Base-by-base conservation (phyloP, 129 eudicot species). In the Artemisia annua region DNA sequence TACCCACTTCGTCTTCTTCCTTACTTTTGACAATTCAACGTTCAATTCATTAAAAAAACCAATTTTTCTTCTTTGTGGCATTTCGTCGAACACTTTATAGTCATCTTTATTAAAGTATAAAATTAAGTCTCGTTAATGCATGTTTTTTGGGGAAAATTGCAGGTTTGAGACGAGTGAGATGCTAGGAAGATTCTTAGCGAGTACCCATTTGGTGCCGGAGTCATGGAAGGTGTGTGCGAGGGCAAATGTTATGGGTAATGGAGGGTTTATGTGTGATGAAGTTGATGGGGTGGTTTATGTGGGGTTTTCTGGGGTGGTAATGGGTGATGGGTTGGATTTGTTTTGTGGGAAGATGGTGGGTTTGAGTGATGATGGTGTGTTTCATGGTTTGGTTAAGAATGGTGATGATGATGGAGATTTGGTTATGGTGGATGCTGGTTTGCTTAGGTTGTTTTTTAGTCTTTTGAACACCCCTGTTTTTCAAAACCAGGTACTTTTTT, bases 91-190 rank as follows among this genome's bases (percentile, higher is more conserved):
- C 76, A 70, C 56, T 35, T 70, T n/a, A 32, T 78, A 17, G 51
- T 63, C 81, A 35, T 5, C 10, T 3, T 14, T 26, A 28, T 7
- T 11, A 15, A 7, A 22, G 20, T 30, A 12, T 57, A 76, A 7
- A 19, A 17, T 46, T n/a, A 12, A 5, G 9, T 0, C 4, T 39
- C 46, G 10, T 39, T 39, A 39, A 39, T 39, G 46, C 9, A 75
- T 11, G 11, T 20, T 67, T 28, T 39, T 58, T 17, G 12, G 16
- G 49, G n/a, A 54, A 57, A 11, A 65, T 46, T 30, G 50, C 80
- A 91, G 97, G 81, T 91, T 91, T 43, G 97, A 91, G 87, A 84
- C 88, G 1, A 89, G 92, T 52, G 98, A 92, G 79, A 92, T 86
- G 91, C 66, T 86, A 61, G 98, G 92, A 2, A 82, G 75, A 2